Conservation (phyloP, 1,139 yeast species). For the Hyphopichia wangnamkhiaoensis region DNA sequence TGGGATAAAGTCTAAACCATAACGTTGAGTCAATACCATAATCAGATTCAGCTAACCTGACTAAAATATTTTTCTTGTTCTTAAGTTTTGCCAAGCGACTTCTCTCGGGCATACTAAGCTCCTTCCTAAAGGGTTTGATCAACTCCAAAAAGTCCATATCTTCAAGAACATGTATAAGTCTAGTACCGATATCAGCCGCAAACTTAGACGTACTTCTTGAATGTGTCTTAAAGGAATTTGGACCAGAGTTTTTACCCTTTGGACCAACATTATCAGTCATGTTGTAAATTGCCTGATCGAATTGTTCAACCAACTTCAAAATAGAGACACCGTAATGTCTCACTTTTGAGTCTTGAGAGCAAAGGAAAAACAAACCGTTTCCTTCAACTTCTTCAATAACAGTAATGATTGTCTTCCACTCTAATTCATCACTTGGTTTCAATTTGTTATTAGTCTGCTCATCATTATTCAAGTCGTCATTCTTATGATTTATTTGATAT, state of each 20-base stretch:
- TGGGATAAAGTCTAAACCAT: slow-evolving; percentile 90
- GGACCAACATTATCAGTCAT: slow-evolving; percentile 28
- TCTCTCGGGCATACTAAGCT: slow-evolving; percentile 79
- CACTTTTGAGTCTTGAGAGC: slow-evolving; percentile 80
- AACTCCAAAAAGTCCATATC: slow-evolving; percentile 67
- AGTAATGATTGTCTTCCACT: slow-evolving; percentile 76
- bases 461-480: slow-evolving; percentile 31
- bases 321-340: slow-evolving; percentile 76
- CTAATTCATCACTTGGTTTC: slow-evolving; percentile 64
- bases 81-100: slow-evolving; percentile 67
- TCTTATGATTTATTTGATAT: slow-evolving; percentile 44
- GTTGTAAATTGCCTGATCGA: slow-evolving; percentile 77
- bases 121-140: slow-evolving; percentile 58
- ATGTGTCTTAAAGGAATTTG: slow-evolving; percentile 32
- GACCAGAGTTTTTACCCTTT: background rate
- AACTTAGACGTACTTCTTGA: slow-evolving; percentile 66
- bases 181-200: slow-evolving; percentile 76
- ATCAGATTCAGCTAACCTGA: slow-evolving; percentile 82
- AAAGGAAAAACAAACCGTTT: slow-evolving; percentile 85
- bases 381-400: slow-evolving; percentile 95
- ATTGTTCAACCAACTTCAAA: slow-evolving; percentile 72
- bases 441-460: slow-evolving; percentile 15
- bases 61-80: slow-evolving; percentile 62
- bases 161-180: slow-evolving; percentile 78
- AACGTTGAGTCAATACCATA: slow-evolving; percentile 94